phyloP scores from a whole-genome alignment of 805 yeast species.

The Wickerhamomyces strasburgensis region DNA sequence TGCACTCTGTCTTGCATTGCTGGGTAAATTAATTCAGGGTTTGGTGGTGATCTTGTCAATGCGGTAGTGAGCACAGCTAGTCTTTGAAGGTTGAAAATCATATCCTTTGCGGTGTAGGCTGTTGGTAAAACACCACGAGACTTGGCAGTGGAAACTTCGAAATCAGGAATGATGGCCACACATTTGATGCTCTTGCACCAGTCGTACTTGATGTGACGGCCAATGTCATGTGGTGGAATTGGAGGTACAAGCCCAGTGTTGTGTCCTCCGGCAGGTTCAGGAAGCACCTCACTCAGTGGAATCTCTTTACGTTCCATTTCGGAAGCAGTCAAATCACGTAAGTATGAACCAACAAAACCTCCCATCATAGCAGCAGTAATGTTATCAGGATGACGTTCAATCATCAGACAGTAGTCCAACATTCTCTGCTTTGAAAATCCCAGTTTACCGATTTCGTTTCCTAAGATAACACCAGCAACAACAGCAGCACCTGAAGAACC shows the following conservation, averaged over 20 bases:
- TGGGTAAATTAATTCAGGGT: conserved; percentile 76
- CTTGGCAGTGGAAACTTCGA: conserved; percentile 90
- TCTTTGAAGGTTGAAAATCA: conserved; percentile 90
- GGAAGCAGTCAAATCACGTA: conserved; percentile 69
- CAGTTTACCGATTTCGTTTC: conserved; percentile 75
- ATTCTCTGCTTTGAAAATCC: conserved; percentile 72
- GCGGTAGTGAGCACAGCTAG: conserved; percentile 91
- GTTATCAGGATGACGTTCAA: conserved; percentile 97
- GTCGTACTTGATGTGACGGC: conserved; percentile 80
- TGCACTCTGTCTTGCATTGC: conserved; percentile 97
- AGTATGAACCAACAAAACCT: conserved; percentile 93
- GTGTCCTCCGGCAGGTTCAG: conserved; percentile 67
- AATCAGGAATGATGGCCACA: conserved; percentile 86
- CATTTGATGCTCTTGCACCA: conserved; percentile 84
- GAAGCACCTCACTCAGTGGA: conserved; percentile 80
- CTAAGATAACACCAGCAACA: conserved; percentile 91
- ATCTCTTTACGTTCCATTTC: conserved; percentile 75
- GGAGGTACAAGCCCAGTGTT: conserved; percentile 69
- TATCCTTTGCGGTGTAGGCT: conserved; percentile 71
- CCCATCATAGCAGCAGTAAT: conserved; percentile 99
- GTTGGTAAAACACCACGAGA: conserved; percentile 87
- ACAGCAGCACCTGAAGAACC: conserved; percentile 99
- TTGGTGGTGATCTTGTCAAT: conserved; percentile 77
- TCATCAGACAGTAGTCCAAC: conserved; percentile 93
- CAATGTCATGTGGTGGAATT: conserved; percentile 79